A percentile compares a stretch with the other conserved stretches of the same genome.
phyloP scores from a whole-genome alignment of 768 basidiomycete genomes.

The Flagelloscypha sp. region DNA sequence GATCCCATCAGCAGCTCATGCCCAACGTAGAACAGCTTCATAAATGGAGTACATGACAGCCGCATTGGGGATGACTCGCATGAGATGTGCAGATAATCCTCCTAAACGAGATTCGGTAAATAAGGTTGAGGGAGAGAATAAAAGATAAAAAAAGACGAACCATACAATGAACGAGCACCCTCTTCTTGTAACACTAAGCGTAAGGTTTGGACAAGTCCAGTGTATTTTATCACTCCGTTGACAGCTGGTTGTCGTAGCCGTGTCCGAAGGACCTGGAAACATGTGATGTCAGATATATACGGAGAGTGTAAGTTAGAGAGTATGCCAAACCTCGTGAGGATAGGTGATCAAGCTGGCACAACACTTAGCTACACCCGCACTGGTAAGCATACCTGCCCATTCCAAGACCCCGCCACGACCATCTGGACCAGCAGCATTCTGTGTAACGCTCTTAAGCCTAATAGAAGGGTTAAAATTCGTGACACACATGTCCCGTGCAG shows the following conservation, averaged over 20 bases:
- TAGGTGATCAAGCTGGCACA: conserved; percentile 94
- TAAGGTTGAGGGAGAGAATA: no score
- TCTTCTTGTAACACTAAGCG: conserved; percentile 84
- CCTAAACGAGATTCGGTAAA: no score
- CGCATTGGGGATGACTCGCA: conserved; percentile 96
- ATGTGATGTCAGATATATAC: conserved; percentile 4
- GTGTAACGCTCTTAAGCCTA: conserved; percentile 73
- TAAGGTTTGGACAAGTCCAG: conserved; percentile 77
- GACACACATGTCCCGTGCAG: no score
- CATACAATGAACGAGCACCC: conserved; percentile 77
- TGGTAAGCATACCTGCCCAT: conserved; percentile 79
- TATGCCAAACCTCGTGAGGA: conserved; percentile 82
- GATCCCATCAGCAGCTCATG: no score
- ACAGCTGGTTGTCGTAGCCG: conserved; percentile 83
- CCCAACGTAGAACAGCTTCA: conserved; percentile 71
- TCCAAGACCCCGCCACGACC: conserved; percentile 50
- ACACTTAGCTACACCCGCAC: conserved; percentile 89
- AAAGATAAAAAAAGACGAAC: no score
- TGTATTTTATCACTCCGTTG: conserved; percentile 75
- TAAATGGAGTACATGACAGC: conserved; percentile 97
- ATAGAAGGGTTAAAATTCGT: no score
- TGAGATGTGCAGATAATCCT: conserved; percentile 88
- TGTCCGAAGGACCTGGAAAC: conserved; percentile 74
- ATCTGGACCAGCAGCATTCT: conserved; percentile 37
- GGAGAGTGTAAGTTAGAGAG: background rate